Percentiles rank a stretch among this genome's conserved stretches.
Evolutionary conservation across 805 yeast genomes (phyloP).

Genomic region (Kodamaea kaohsiungensis): DNA sequence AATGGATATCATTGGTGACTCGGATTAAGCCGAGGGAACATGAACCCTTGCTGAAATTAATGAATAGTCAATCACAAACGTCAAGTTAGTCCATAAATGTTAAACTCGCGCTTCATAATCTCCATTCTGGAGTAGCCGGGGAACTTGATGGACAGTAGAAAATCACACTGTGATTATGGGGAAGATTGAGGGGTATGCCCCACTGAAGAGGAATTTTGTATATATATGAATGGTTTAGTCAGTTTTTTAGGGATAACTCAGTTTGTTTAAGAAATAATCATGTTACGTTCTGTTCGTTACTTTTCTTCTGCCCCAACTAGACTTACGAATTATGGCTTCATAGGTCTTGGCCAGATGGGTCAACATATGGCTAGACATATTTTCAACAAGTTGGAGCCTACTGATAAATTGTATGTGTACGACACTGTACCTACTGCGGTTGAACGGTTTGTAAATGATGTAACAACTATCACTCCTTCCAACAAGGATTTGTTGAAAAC

Average conservation of each 20-base stretch:
- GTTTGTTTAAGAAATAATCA: background rate
- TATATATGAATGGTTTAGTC: background rate
- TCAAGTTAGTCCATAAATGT: background rate
- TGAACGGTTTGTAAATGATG: conserved; percentile 23
- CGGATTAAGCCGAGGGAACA: background rate
- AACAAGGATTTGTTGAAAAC: conserved; percentile 20
- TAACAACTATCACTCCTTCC: conserved; percentile 23
- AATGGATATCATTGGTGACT: too few relatives aligned
- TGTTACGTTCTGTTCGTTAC: conserved; percentile 10
- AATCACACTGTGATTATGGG: background rate
- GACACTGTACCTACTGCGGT: conserved; percentile 39
- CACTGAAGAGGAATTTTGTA: background rate
- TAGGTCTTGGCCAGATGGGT: conserved; percentile 61
- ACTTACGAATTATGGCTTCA: conserved; percentile 44
- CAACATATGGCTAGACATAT: conserved; percentile 55
- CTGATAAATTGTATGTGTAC: conserved; percentile 44
- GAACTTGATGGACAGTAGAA: background rate
- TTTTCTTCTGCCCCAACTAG: conserved; percentile 8
- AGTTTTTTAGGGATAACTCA: background rate
- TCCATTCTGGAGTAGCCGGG: conserved; percentile 7
- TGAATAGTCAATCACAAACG: background rate
- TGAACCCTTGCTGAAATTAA: background rate
- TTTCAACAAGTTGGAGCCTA: conserved; percentile 35
- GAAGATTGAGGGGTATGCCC: conserved; percentile 4
- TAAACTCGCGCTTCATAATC: background rate